These are phyloP conservation scores for Volvox carteri DNA, from an alignment of 163 green algal genomes.

Conservation along the genomic window DNA sequence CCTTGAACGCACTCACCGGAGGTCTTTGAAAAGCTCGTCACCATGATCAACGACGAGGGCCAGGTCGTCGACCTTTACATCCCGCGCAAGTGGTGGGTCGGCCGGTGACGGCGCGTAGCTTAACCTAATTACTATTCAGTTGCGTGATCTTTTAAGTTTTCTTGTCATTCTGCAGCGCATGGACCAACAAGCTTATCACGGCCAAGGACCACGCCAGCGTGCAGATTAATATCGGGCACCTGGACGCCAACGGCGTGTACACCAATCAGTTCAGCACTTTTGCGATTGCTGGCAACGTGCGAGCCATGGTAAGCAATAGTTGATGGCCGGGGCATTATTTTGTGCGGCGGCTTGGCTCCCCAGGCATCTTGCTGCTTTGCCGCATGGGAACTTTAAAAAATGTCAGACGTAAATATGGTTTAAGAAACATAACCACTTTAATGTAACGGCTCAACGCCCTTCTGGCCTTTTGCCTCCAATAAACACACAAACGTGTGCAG, in stretches of 20 bases:
- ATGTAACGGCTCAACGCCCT: background rate
- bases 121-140: no score
- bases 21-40: conserved; percentile 5
- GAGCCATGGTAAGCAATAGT: conserved; percentile 79
- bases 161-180: conserved; percentile 88
- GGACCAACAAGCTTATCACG: conserved; percentile 99
- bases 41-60: conserved; percentile 98
- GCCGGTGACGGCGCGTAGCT: conserved; percentile 10
- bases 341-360: conserved; percentile 2
- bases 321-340: background rate
- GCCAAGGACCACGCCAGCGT: conserved; percentile 98
- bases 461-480: background rate
- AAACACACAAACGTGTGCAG: conserved; percentile 65
- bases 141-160: no score
- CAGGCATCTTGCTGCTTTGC: background rate
- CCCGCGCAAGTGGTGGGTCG: conserved; percentile 96
- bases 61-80: conserved; percentile 99
- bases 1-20: conserved; percentile 1
- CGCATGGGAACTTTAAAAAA: background rate
- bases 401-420: background rate
- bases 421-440: background rate
- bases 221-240: conserved; percentile 99
- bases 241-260: conserved; percentile 97
- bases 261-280: conserved; percentile 95
- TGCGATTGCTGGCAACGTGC: conserved; percentile 92